phyloP scores from a whole-genome alignment of 305 asterid genomes.

The Andrographis paniculata region DNA sequence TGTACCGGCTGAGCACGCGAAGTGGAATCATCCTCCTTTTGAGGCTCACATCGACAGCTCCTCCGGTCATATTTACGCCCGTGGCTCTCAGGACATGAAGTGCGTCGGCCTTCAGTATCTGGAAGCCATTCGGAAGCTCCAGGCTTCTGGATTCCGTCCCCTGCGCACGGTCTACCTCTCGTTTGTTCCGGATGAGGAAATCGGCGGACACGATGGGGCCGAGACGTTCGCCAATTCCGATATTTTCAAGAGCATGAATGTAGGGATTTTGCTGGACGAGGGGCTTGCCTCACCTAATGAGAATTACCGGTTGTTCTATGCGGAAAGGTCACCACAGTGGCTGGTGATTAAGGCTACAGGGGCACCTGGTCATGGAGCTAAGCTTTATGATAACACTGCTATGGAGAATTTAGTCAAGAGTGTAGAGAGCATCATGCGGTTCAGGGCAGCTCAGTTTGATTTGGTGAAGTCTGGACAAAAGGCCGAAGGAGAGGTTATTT shows the following conservation, averaged over 20 bases:
- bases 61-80: constrained; percentile 72
- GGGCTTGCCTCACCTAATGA: constrained; percentile 75
- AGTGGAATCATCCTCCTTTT: constrained; percentile 82
- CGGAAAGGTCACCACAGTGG: constrained; percentile 91
- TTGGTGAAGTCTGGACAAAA: constrained; percentile 67
- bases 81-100: constrained; percentile 99
- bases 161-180: constrained; percentile 65
- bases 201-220: constrained; percentile 88
- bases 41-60: constrained; percentile 55
- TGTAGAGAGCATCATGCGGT: constrained; percentile 71
- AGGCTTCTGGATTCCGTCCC: constrained; percentile 55
- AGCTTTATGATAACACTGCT: constrained; percentile 86
- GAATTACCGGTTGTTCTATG: constrained; percentile 66
- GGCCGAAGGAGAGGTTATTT: constrained; percentile 85
- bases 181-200: constrained; percentile 94
- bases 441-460: constrained; percentile 82
- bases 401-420: constrained; percentile 88
- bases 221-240: constrained; percentile 69
- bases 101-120: constrained; percentile 84
- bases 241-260: constrained; percentile 62
- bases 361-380: constrained; percentile 94
- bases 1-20: constrained; percentile 78
- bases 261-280: constrained; percentile 82
- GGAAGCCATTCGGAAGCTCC: constrained; percentile 80
- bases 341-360: constrained; percentile 75